Percentiles rank a stretch among this genome's conserved stretches.
phyloP scores from a whole-genome alignment of 306 rosid genomes.

The Astragalus glycyphyllos region DNA sequence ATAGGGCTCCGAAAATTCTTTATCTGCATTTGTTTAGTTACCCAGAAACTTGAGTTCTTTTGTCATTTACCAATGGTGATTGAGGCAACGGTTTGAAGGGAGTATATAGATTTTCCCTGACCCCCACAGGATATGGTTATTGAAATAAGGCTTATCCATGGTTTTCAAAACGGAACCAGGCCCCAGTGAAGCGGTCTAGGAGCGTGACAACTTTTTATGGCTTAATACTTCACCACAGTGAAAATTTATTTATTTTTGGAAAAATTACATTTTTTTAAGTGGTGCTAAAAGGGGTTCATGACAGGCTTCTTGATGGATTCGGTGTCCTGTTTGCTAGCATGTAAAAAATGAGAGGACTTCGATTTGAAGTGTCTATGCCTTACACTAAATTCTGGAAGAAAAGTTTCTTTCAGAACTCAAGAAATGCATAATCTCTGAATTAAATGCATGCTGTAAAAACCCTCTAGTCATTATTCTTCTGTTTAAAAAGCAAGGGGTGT shows the following conservation, averaged over 20 bases:
- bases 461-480: neutral
- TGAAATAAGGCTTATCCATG: neutral
- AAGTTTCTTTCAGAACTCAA: neutral
- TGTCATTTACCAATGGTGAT: neutral
- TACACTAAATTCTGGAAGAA: constrained; percentile 16
- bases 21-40: constrained; percentile 1
- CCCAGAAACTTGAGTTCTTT: constrained; percentile 11
- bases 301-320: neutral
- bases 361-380: constrained; percentile 3
- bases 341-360: neutral
- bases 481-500: constrained; percentile 7
- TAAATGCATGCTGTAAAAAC: constrained; percentile 19
- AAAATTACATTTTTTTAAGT: neutral
- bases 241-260: neutral
- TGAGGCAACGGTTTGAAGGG: constrained; percentile 17
- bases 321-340: constrained; percentile 11
- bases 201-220: neutral
- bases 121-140: neutral
- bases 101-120: constrained; percentile 19
- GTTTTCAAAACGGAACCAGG: too few relatives aligned
- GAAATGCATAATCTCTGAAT: neutral
- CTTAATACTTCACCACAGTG: neutral
- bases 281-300: neutral
- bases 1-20: neutral
- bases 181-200: neutral